Base-by-base conservation (phyloP, 495 filamentous ascomycete species). In the Hyaloscypha finlandica region DNA sequence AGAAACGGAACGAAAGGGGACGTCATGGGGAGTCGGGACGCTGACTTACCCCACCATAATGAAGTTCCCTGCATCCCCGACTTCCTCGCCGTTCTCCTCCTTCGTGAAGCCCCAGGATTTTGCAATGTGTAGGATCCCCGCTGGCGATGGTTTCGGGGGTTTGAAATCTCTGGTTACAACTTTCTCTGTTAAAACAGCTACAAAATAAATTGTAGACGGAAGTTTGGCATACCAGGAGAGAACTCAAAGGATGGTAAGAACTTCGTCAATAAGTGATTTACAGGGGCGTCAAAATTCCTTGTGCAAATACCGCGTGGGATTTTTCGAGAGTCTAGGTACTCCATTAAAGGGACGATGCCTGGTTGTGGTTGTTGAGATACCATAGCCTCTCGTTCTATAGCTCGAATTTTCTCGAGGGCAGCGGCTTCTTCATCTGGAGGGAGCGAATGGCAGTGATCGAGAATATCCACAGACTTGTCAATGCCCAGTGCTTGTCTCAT, bases 271-370 rank as follows among this genome's bases (percentile, higher is more conserved):
- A 48, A 19, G 75, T 96, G 79, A 35, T 75, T 61, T 29, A 85
- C 82, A 39, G 81, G 83, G 22, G 81, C 87, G 83, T 96, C 93
- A 71, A 97, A 97, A 80, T 99, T 99, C 72, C 95, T 83, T 6
- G 95, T 99, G 79, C 94, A 97, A 67, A 99, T 91, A 0, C 84
- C 95, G 75, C 95, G 92, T 62, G 81, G 85, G 2, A 97, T 72
- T 1, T 77, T 76, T 22, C 82, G 81, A 5, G 77, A 74, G 69
- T 96, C 86, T 0, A 97, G 84, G 77, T 95, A 97, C 33, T 85
- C 77, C 88, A 97, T 95, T 32, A 99, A 78, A 8, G 78, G 71
- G 0, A 80, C 73, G 1, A 97, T 85, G 3, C 95, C 95, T 0
- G 89, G 87, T 75, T 97, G 94, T 4, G 94, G 86, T 19, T 86